phyloP scores from a whole-genome alignment of 768 basidiomycete genomes.

The Pleurotus cornucopiae region DNA sequence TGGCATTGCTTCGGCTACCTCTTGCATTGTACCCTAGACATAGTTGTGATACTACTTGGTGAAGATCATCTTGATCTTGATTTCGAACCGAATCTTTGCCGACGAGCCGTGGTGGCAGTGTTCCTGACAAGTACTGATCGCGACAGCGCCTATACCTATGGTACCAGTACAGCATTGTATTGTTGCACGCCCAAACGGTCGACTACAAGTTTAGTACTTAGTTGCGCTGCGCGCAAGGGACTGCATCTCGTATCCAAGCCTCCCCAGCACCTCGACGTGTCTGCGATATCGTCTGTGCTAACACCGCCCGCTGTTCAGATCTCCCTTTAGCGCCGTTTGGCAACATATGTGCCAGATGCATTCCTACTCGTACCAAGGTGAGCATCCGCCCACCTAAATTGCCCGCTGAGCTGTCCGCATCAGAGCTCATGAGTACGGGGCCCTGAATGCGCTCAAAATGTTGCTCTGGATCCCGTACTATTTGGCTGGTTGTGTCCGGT shows the following conservation, averaged over 20 bases:
- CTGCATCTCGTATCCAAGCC: neutral
- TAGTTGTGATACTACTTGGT: slow-evolving; percentile 19
- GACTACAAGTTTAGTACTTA: neutral
- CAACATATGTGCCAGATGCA: neutral
- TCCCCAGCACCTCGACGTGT: neutral
- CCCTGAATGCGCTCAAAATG: too few species aligned
- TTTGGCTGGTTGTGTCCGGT: too few species aligned
- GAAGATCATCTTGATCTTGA: neutral
- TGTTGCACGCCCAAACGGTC: neutral
- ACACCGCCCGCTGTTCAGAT: neutral
- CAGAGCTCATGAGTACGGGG: too few species aligned
- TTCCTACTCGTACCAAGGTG: slow-evolving; percentile 1
- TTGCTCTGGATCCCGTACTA: too few species aligned
- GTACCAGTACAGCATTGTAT: slow-evolving; percentile 1
- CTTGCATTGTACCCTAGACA: slow-evolving; percentile 47
- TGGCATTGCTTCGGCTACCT: slow-evolving; percentile 17
- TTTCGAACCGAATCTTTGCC: neutral
- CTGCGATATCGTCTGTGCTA: neutral
- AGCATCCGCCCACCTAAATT: neutral
- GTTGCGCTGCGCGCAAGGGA: too few species aligned
- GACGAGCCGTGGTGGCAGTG: neutral
- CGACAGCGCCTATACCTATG: neutral
- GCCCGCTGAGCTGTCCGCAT: too few species aligned
- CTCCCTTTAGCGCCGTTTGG: neutral
- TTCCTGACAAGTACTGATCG: neutral